Evolutionary conservation across 768 basidiomycete genomes (phyloP), one percentile per base, ranked within the genome.

Genomic region (Russula virescens): DNA sequence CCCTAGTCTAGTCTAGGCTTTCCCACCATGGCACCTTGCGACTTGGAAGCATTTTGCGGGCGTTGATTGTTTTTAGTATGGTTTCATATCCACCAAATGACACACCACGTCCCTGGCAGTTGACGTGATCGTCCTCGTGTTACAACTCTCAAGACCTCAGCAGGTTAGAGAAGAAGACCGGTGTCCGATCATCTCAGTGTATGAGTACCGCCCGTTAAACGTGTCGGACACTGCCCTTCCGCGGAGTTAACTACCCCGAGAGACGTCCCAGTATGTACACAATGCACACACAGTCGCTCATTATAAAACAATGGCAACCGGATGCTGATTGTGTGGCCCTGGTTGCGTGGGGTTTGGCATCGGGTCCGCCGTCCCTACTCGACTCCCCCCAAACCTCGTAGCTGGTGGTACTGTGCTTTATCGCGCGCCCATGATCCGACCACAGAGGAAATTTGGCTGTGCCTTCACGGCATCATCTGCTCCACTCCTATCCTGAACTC

Each of bases 161-260:
- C 19, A 34, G n/a, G 35, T 23, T 11, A 6, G 8, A 23, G 28
- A 18, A 58, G 47, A 52, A 42, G 14, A 13, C 38, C 46, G 35
- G 47, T 40, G 35, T 54, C 45, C 62, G 62, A 63, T 63, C 62
- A 58, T 38, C 62, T 63, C 51, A 63, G 46, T 58, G 46, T 55
- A 18, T 40, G 52, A 26, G 6, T 21, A 34, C 19, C 19, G 34
- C 52, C 45, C 14, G 14, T 55, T 54, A 54, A 55, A 34, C 19
- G 18, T 51, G 35, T 40, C 51, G 25, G 55, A 16, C 31, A 26
- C 43, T 40, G 35, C 50, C 28, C 34, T 48, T 25, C 62, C 57
- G 62, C 62, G 62, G 62, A 58, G 51, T 53, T 63, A 58, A 48
- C 23, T 28, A n/a, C 38, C 25, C 31, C 23, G 25, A 16, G 23